Evolutionary conservation across 768 basidiomycete species (phyloP), one percentile per base, ranked within the genome.

Genomic region (Russula emetica): DNA sequence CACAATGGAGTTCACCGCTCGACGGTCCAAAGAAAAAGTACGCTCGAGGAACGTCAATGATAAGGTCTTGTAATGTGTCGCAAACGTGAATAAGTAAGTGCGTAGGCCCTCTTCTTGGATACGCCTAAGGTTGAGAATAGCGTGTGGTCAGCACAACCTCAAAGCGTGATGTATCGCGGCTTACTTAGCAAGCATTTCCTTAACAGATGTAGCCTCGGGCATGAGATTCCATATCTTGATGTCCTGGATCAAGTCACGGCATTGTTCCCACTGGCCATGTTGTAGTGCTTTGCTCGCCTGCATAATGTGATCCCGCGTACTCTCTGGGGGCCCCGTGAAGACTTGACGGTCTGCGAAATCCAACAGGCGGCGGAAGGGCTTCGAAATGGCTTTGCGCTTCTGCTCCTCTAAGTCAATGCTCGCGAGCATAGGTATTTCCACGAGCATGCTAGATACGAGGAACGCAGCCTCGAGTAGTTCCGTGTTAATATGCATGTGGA

Each of bases 401-500:
- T 87, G 83, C 75, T 97, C 94, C 72, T 98, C 94, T 2, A 90
- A 90, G 67, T 97, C 94, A 66, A 94, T 91, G 74, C 90, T 94
- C 4, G 97, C 97, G 20, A 98, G 79, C 26, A 98, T 77, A 3
- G 97, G 97, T 20, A 99, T 94, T 77, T 98, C 97, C 44, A 98
- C 89, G 42, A 99, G 83, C 97, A 99, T 99, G 77, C 95, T 98
- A 18, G 93, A 95, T 20, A 97, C 94, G 49, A 99, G 82, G 80
- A 98, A 99, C 1, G 94, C 97, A 22, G 95, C 95, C 75, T 98
- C 97, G 60, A 98, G 80, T 10, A 99, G 81, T 76, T 98, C 97
- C 16, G 97, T 93, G 78, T 98, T 99, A 77, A 98, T 94, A 76
- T 99, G 97, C 90, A 98, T 91, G 76, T 99, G 97, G 87, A 98